Percentiles rank a stretch among this genome's conserved stretches.
Conservation (phyloP, 1,139 yeast genomes). For the Sugiyamaella neomexicana region DNA sequence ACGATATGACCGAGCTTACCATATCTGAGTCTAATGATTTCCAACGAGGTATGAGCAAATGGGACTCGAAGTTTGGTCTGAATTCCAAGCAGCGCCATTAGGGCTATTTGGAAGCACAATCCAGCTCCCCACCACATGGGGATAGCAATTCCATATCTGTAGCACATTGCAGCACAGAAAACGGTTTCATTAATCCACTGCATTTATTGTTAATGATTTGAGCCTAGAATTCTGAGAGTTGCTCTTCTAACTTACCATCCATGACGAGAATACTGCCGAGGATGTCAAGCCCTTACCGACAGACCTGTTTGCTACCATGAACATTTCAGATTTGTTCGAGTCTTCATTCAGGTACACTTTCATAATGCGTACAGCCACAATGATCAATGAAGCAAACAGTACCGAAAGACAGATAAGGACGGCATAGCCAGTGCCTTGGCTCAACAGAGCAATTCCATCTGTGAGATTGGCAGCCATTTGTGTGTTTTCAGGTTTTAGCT, state of each 20-base stretch:
- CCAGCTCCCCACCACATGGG: slow-evolving; percentile 73
- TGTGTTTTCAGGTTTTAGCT: neutral
- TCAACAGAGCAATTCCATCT: slow-evolving; percentile 32
- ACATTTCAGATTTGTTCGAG: slow-evolving; percentile 72
- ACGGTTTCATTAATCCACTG: slow-evolving; percentile 87
- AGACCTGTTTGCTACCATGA: slow-evolving; percentile 82
- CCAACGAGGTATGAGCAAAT: slow-evolving; percentile 67
- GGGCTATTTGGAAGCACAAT: slow-evolving; percentile 64
- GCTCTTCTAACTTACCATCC: slow-evolving; percentile 75
- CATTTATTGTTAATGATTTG: slow-evolving; percentile 52
- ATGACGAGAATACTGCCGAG: slow-evolving; percentile 82
- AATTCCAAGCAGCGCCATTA: slow-evolving; percentile 66
- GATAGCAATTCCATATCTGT: slow-evolving; percentile 72
- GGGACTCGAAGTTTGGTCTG: slow-evolving; percentile 45
- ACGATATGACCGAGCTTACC: slow-evolving; percentile 71
- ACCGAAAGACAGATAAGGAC: slow-evolving; percentile 54
- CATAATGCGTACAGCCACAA: slow-evolving; percentile 49
- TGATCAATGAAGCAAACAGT: slow-evolving; percentile 51
- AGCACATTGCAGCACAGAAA: slow-evolving; percentile 71
- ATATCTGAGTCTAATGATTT: slow-evolving; percentile 63
- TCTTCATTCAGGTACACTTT: slow-evolving; percentile 50
- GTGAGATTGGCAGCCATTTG: slow-evolving; percentile 1
- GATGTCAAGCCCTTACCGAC: slow-evolving; percentile 77
- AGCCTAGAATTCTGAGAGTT: neutral
- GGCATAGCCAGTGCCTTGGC: slow-evolving; percentile 54